Conservation (phyloP, 2,329 filamentous ascomycete species). For the Talaromyces sp. region DNA sequence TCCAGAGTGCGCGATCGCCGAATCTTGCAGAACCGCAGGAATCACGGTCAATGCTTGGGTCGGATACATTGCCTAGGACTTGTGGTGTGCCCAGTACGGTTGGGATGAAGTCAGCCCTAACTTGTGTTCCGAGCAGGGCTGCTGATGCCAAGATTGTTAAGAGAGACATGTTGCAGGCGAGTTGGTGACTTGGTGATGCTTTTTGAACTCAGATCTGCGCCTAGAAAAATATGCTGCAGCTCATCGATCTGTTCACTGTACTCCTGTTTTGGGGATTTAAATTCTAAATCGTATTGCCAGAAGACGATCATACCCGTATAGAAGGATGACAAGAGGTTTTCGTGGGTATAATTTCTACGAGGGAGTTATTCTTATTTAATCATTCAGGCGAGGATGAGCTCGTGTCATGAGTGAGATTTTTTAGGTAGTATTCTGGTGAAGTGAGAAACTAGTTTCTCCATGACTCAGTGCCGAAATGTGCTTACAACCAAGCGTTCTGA, state of each 20-base stretch:
- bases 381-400: neutral
- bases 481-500: neutral
- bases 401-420: neutral
- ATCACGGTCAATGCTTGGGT: slow-evolving; percentile 19
- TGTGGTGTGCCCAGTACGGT: slow-evolving; percentile 16
- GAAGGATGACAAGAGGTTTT: too few species aligned
- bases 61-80: slow-evolving; percentile 19
- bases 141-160: neutral
- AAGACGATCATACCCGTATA: neutral
- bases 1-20: slow-evolving; percentile 18
- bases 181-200: neutral
- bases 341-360: neutral
- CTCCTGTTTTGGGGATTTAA: neutral
- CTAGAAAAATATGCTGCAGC: neutral
- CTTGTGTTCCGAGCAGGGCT: neutral
- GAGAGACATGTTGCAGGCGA: neutral
- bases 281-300: neutral
- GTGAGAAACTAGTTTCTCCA: neutral
- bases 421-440: neutral
- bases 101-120: slow-evolving; percentile 12
- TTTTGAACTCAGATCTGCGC: neutral
- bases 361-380: neutral
- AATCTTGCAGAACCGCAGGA: slow-evolving; percentile 19
- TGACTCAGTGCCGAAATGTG: neutral
- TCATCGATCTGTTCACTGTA: neutral